Evolutionary conservation across 495 filamentous ascomycete genomes (phyloP), one percentile per base, ranked within the genome.

Genomic region (Xylaria flabelliformis): DNA sequence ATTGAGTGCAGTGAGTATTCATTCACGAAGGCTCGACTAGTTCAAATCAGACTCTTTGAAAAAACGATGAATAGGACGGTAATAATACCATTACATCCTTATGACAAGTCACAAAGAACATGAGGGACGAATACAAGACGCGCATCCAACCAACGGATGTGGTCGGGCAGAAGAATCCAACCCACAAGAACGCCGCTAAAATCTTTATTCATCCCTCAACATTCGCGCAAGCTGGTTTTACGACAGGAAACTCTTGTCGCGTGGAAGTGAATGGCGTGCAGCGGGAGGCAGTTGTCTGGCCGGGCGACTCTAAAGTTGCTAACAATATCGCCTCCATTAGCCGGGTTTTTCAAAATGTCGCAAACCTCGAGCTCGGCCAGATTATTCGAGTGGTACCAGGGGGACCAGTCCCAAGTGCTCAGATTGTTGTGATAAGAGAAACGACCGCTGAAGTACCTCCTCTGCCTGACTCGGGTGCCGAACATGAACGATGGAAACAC

Each of bases 401-500:
- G 9, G 72, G 74, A 0, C 74, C 74, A 0, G 75, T 79, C 24
- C 72, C 72, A 15, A 76, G 72, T 41, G 77, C 77, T 41, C 72
- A 74, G 26, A 56, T 72, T 48, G 77, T 79, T 12, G 46, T 74
- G 29, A 74, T 79, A 71, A 76, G 51, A 71, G 77, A 79, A 21
- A 76, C 62, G n/a, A 76, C 75, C 6, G 32, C 62, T 44, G 77
- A 74, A 26, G 41, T 72, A 21, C 63, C 42, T 17, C 74, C 69
- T 12, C 64, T 77, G 17, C 74, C 74, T 36, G 62, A 73, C 26
- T 77, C 65, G 12, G 70, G 70, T 19, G 62, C 51, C 29, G 90
- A 91, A 44, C 82, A 80, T 67, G 75, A 81, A 24, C 84, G 88
- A 73, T 94, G 92, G 92, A 86, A 86, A 74, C 91, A 90, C 86